phyloP scores from a whole-genome alignment of 2,329 filamentous ascomycete species.

The Fonsecaea erecta region DNA sequence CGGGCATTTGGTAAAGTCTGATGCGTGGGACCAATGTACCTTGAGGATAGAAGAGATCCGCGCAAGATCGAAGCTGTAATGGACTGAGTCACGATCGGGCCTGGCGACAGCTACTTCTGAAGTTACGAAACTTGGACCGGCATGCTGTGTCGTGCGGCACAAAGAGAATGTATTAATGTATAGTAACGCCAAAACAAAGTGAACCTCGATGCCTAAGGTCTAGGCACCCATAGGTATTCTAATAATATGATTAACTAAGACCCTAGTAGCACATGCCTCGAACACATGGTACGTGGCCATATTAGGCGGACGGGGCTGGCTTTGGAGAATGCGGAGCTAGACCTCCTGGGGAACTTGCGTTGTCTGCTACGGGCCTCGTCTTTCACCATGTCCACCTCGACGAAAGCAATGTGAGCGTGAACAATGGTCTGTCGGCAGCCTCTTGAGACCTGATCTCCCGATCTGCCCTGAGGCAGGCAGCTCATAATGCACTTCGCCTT shows the following conservation, averaged over 20 bases:
- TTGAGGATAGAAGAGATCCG: background rate
- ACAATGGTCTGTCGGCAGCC: background rate
- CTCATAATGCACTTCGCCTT: conserved; percentile 83
- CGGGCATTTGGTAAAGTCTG: conserved; percentile 63
- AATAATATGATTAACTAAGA: no score
- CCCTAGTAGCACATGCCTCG: no score
- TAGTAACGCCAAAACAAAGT: no score
- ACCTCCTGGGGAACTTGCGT: background rate
- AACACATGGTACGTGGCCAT: no score
- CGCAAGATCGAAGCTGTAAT: background rate
- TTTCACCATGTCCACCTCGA: background rate
- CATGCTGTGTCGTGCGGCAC: background rate
- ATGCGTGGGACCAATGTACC: background rate
- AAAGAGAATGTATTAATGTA: no score
- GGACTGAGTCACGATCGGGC: background rate
- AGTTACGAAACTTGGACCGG: background rate
- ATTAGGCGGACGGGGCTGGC: no score
- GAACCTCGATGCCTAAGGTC: no score
- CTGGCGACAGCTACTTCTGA: background rate
- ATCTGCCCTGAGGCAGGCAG: background rate
- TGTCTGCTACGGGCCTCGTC: background rate
- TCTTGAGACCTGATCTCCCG: background rate
- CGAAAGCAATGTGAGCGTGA: background rate
- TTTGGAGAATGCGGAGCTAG: background rate
- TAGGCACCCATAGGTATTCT: no score